Conservation (phyloP, 164 flowering plant species). For the Magnolia sinica region DNA sequence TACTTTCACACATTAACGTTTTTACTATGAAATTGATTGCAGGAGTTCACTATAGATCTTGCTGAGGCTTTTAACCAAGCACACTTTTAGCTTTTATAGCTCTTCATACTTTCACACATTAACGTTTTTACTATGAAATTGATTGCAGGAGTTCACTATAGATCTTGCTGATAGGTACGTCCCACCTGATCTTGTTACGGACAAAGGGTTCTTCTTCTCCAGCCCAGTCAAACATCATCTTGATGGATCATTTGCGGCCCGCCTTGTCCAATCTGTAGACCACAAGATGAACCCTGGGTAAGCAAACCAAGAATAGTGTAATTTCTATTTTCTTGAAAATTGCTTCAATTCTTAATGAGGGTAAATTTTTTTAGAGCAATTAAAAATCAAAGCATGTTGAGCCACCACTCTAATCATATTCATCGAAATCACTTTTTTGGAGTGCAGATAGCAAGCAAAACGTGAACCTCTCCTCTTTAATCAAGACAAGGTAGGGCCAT, state of each 20-base stretch:
- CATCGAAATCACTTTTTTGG: too few relatives aligned
- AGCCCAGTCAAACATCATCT: constrained; percentile 75
- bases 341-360: too few relatives aligned
- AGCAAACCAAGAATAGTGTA: not conserved
- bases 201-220: constrained; percentile 66
- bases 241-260: constrained; percentile 97
- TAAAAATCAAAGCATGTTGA: too few relatives aligned
- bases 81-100: not conserved
- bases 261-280: constrained; percentile 38
- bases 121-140: not conserved
- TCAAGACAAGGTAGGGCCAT: too few relatives aligned
- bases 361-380: too few relatives aligned
- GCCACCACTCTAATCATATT: too few relatives aligned
- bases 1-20: not conserved
- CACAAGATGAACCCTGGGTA: not conserved
- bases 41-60: constrained; percentile 77
- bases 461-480: too few relatives aligned
- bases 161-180: constrained; percentile 64
- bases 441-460: too few relatives aligned
- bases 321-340: too few relatives aligned
- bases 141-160: constrained; percentile 62
- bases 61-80: constrained; percentile 18
- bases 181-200: constrained; percentile 52
- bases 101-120: not conserved
- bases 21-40: constrained; percentile 7